Base-by-base conservation (phyloP, 257 asterid genomes). In the Petrea volubilis region DNA sequence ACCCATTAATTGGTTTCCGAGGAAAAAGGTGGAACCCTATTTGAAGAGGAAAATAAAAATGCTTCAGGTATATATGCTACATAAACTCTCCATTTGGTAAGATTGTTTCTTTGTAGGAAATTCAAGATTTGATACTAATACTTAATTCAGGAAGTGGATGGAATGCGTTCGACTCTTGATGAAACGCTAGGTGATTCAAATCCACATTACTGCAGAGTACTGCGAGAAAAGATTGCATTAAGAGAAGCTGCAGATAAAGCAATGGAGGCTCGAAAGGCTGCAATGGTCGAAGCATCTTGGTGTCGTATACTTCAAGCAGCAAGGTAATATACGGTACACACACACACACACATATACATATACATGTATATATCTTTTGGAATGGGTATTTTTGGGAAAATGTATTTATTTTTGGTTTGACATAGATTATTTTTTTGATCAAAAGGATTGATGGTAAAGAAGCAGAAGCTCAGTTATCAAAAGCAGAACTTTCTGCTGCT, bases 271-370 rank as follows among this genome's bases (percentile, higher is more conserved):
- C 89, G 91, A 25, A 95, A 92, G 74, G 90, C 94, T 77, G 97
- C 98, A 23, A 88, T 92, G 88, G 87, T 95, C 57, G 96, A 95
- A 86, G 96, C 97, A 41, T 92, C 98, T 70, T 95, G 99, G 99
- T 94, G 98, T 70, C 86, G 93, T 68, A 91, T 95, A 74, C 98
- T 92, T 77, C 86, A 82, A 68, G 96, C 97, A 24, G 96, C 97
- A 52, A 79, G 96, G 99, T 91, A 84, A 59, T 9, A 50, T 8
- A 15, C 29, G n/a, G n/a, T n/a, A n/a, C n/a, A n/a, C n/a, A n/a
- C n/a, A n/a, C n/a, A n/a, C n/a, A n/a, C n/a, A n/a, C n/a, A n/a
- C n/a, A n/a, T n/a, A n/a, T n/a, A n/a, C n/a, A n/a, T n/a, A n/a
- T n/a, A n/a, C n/a, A n/a, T n/a, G n/a, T n/a, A n/a, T n/a, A n/a